phyloP scores from a whole-genome alignment of 1,139 yeast genomes.

The Trichomonascaceae sp. region DNA sequence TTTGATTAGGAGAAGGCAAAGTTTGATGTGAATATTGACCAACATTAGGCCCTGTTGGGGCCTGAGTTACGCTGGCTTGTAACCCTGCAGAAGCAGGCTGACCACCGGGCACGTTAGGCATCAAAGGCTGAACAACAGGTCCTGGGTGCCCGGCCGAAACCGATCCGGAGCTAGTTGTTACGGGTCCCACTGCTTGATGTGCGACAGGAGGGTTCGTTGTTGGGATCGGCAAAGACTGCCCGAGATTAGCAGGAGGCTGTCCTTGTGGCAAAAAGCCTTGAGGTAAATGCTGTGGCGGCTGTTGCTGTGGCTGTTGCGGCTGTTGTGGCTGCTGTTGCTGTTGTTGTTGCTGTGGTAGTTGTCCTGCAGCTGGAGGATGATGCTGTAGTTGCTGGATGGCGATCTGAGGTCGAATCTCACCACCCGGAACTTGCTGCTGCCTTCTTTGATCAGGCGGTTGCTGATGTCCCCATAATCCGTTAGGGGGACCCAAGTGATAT shows the following conservation, averaged over 20 bases:
- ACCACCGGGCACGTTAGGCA: conserved; percentile 9
- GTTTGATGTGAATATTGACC: not conserved
- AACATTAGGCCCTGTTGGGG: not conserved
- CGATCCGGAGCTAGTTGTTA: conserved; percentile 11
- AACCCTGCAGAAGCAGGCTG: conserved; percentile 10
- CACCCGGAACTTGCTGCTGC: conserved; percentile 15
- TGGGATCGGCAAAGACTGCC: conserved; percentile 10
- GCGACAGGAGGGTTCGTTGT: conserved; percentile 10
- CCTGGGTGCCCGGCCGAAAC: conserved; percentile 2
- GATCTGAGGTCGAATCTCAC: not conserved
- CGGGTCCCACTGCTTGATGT: conserved; percentile 7
- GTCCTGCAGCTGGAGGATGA: conserved; percentile 22
- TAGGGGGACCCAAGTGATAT: conserved; percentile 29
- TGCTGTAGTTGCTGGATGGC: conserved; percentile 6
- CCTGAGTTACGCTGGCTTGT: conserved; percentile 7
- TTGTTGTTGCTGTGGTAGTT: conserved; percentile 26
- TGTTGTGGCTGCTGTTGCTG: conserved; percentile 24
- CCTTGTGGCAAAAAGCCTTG: conserved; percentile 3
- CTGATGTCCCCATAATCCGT: conserved; percentile 27
- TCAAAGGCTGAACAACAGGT: not conserved
- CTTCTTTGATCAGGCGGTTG: conserved; percentile 22
- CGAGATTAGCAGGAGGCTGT: conserved; percentile 8
- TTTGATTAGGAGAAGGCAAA: conserved; percentile 5
- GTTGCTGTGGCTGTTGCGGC: conserved; percentile 18
- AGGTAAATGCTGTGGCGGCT: conserved; percentile 13